These are phyloP conservation scores for Calonectria naviculata DNA, from an alignment of 2,329 filamentous ascomycete genomes.

Conservation along the genomic window DNA sequence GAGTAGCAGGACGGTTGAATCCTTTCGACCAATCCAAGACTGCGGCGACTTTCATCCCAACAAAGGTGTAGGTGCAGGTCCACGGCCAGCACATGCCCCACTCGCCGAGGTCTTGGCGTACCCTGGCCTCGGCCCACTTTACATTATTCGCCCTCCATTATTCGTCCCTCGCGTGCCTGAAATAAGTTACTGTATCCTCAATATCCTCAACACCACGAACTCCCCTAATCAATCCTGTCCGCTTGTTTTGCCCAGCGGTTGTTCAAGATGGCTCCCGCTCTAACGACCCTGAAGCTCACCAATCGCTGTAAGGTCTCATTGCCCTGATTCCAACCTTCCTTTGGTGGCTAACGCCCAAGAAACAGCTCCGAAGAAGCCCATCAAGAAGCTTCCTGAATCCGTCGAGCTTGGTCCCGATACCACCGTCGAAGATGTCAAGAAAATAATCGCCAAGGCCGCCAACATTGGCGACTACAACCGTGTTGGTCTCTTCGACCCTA, in stretches of 20 bases:
- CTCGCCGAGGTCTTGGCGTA: slow-evolving; percentile 9
- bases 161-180: neutral
- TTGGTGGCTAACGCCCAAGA: slow-evolving; percentile 9
- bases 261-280: slow-evolving; percentile 41
- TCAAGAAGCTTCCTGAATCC: slow-evolving; percentile 65
- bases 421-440: slow-evolving; percentile 71
- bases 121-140: neutral
- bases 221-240: neutral
- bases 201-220: slow-evolving; percentile 9
- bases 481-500: slow-evolving; percentile 70
- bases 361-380: slow-evolving; percentile 59
- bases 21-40: neutral
- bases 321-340: too few species aligned
- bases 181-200: slow-evolving; percentile 12
- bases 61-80: neutral
- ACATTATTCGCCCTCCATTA: slow-evolving; percentile 11
- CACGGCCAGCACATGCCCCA: neutral
- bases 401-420: slow-evolving; percentile 61
- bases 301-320: slow-evolving; percentile 48
- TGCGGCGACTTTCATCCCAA: neutral
- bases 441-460: slow-evolving; percentile 61
- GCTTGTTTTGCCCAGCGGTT: slow-evolving; percentile 3
- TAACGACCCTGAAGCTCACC: slow-evolving; percentile 55
- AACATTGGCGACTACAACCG: slow-evolving; percentile 69
- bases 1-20: neutral